phyloP scores from a whole-genome alignment of 306 rosid species.

The Cucurbita argyrosperma region DNA sequence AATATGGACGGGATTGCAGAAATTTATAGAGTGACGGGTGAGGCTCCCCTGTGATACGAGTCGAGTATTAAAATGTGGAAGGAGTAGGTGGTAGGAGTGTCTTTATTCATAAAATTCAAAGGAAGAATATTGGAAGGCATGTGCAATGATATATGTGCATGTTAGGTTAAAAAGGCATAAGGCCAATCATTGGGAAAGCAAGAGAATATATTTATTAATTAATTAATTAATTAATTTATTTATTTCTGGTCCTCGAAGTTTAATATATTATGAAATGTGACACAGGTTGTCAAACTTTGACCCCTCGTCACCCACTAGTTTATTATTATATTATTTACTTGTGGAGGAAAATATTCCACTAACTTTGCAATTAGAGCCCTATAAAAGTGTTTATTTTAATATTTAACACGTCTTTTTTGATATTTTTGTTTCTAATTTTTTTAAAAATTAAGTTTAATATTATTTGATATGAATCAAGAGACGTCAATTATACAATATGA shows the following conservation, averaged over 20 bases:
- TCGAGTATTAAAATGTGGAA: not conserved
- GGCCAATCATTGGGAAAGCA: not conserved
- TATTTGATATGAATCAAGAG: no score
- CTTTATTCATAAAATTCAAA: constrained; percentile 1
- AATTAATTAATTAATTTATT: not conserved
- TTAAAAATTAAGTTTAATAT: no score
- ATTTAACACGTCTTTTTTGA: no score
- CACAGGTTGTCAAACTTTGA: not conserved
- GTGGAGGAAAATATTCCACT: not conserved
- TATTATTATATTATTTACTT: not conserved
- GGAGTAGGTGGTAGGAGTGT: not conserved
- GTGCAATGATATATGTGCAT: constrained; percentile 64
- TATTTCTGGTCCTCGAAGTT: not conserved
- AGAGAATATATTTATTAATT: not conserved
- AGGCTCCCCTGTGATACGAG: not conserved
- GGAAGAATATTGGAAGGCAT: constrained; percentile 52
- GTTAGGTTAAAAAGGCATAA: constrained; percentile 8
- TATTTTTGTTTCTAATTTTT: no score
- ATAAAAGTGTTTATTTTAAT: not conserved
- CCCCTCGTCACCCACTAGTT: not conserved
- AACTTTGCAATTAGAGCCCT: not conserved
- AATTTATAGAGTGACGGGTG: not conserved
- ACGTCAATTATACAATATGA: no score
- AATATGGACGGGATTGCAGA: not conserved
- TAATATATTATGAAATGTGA: not conserved